phyloP scores from a whole-genome alignment of 2,329 filamentous ascomycete species.

The Beauveria pseudobassiana region DNA sequence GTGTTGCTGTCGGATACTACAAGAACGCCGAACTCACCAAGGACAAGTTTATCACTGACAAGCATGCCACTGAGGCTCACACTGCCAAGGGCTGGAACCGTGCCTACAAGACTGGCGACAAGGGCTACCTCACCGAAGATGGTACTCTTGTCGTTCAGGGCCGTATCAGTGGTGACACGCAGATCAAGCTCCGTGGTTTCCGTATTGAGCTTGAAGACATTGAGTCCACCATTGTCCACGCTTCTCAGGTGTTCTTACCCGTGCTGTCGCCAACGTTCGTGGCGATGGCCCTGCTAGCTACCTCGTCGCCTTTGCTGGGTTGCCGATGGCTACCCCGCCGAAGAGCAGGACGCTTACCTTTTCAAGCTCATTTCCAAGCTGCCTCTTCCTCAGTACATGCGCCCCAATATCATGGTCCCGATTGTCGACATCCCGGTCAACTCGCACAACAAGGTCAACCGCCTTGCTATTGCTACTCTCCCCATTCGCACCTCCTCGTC shows the following conservation, averaged over 20 bases:
- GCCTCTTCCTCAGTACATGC: constrained; percentile 13
- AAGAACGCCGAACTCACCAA: constrained; percentile 16
- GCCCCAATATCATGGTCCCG: constrained; percentile 9
- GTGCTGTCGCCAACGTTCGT: constrained; percentile 19
- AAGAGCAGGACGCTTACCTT: constrained; percentile 10
- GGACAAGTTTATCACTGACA: constrained; percentile 14
- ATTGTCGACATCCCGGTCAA: constrained; percentile 7
- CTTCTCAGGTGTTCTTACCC: constrained; percentile 13
- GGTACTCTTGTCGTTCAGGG: constrained; percentile 29
- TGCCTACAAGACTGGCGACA: constrained; percentile 35
- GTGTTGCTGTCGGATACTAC: constrained; percentile 35
- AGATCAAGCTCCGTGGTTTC: constrained; percentile 38
- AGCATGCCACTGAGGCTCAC: constrained; percentile 11
- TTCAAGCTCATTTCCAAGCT: constrained; percentile 5
- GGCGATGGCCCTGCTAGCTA: constrained; percentile 13
- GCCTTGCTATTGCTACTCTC: constrained; percentile 8
- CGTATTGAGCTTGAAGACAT: constrained; percentile 40
- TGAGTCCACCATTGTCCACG: constrained; percentile 17
- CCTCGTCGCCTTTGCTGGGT: constrained; percentile 23
- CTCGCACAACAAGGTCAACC: constrained; percentile 12
- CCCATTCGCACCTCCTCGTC: constrained; percentile 5
- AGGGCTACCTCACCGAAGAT: constrained; percentile 24
- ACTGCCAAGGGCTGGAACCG: constrained; percentile 15
- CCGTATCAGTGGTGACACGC: constrained; percentile 33
- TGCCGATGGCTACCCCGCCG: constrained; percentile 4